Evolutionary conservation across 2,329 filamentous ascomycete species (phyloP), one percentile per base, ranked within the genome.

Genomic region (Cladophialophora bantiana): DNA sequence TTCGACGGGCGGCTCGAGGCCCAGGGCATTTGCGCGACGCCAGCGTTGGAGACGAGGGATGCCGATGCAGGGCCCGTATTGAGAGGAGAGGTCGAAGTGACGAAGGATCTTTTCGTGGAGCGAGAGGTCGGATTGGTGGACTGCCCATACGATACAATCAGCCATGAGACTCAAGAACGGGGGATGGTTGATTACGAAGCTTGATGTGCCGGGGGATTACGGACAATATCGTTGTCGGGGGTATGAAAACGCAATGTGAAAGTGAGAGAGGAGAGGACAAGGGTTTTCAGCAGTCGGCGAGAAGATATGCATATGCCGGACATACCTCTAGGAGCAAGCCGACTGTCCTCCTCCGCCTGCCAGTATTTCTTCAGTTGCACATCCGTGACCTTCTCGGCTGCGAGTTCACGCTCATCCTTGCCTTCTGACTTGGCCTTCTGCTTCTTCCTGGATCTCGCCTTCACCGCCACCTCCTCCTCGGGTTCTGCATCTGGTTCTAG

Each of bases 61-160:
- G 7, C 95, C 95, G 61, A 97, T 90, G 75, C 92, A 96, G 1
- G 95, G 95, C 64, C 95, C 95, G 77, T 92, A 99, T 74, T 97
- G 92, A 67, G 87, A 92, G 75, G 90, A 95, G 71, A 96, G 90
- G 77, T 99, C 95, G 79, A 95, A 99, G 77, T 97, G 92, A 70
- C 94, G 84, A 74, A 98, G 79, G 32, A 98, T 88, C 83, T 94
- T 97, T 83, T 98, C 94, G 64, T 90, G 84, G 54, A 91, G 72
- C 10, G 83, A 85, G 72, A 98, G 76, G 2, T 84, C 89, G 73
- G 89, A 79, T 79, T 96, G 93, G 75, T 98, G 95, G 40, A 96
- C 88, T 82, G 67, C 12, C 15, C 7, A 20, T 34, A 13, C n/a
- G 12, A 18, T 12, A 6, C 7, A 12, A 12, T 50, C 20, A 50